Evolutionary conservation across 306 rosid genomes (phyloP), one percentile per base, ranked within the genome.

Genomic region (Gillenia trifoliata): DNA sequence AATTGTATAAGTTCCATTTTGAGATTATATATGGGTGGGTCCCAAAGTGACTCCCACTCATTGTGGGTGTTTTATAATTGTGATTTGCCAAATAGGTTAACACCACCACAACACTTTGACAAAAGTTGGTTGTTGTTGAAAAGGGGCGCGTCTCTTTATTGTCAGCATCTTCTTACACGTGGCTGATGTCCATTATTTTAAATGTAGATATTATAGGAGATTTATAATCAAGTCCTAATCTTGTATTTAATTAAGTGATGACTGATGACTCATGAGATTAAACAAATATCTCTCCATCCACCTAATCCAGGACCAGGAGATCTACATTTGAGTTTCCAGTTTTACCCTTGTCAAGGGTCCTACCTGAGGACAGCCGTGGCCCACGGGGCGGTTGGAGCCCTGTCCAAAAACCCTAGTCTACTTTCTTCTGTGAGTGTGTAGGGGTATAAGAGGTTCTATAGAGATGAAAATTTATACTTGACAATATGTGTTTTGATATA

Each of bases 111-210:
- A 11, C 34, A 28, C 61, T 75, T 76, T 16, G 82, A 76, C 78
- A 82, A 81, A 64, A 47, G 73, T 80, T 55, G 34, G 77, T 84
- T 74, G 79, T 57, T 70, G 52, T 4, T 25, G 77, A 72, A 80
- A 81, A 83, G 78, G 78, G 73, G 80, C 54, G 20, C 47, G 43
- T 69, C 75, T 70, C 78, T 79, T 65, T 72, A 40, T 80, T 86
- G 85, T 76, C 74, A 61, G 64, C 59, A 81, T 34, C 47, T 11
- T 80, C 79, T 56, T 75, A 76, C 83, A 80, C 83, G 80, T 83
- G 92, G 78, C 78, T 62, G 64, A 56, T 52, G 54, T 56, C 73
- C 70, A 71, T 76, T 22, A n/a, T 52, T 33, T 33, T 43, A 43
- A 43, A 12, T 13, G 49, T 34, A 36, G 70, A 68, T 63, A 49